These are phyloP conservation scores for Fusarium redolens DNA, from an alignment of 2,329 filamentous ascomycete species.

Conservation along the genomic window DNA sequence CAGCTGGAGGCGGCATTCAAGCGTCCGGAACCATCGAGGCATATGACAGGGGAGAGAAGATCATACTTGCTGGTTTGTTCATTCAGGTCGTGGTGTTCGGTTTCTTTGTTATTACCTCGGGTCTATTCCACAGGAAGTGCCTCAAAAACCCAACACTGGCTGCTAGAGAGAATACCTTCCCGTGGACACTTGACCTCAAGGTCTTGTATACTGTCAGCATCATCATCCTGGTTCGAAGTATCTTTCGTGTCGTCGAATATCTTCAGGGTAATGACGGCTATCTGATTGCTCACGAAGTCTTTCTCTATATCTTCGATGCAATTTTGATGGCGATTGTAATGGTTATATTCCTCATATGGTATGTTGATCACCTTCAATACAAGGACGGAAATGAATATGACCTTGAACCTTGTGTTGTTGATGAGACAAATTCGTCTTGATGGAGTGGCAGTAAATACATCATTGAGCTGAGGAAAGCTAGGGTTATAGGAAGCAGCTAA, in stretches of 20 bases:
- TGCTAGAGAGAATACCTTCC: neutral
- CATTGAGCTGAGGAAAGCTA: too few species aligned
- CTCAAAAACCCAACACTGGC: neutral
- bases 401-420: rapidly evolving
- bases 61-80: slow-evolving; percentile 62
- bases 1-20: neutral
- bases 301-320: slow-evolving; percentile 51
- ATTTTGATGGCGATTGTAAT: slow-evolving; percentile 40
- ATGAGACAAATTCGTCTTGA: neutral
- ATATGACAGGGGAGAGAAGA: slow-evolving; percentile 50
- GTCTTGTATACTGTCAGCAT: slow-evolving; percentile 33
- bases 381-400: rapidly evolving
- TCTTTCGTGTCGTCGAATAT: slow-evolving; percentile 56
- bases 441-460: rapidly evolving
- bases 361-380: neutral
- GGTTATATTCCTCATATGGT: neutral
- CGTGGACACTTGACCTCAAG: slow-evolving; percentile 42
- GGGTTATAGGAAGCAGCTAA: too few species aligned
- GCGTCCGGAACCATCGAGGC: rapidly evolving
- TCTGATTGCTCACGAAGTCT: slow-evolving; percentile 46
- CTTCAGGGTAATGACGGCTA: slow-evolving; percentile 45
- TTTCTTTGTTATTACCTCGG: slow-evolving; percentile 58
- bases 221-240: slow-evolving; percentile 53
- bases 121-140: neutral
- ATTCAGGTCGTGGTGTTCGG: slow-evolving; percentile 65